Conservation (phyloP, 2,329 filamentous ascomycete genomes). For the Neonectria hederae region DNA sequence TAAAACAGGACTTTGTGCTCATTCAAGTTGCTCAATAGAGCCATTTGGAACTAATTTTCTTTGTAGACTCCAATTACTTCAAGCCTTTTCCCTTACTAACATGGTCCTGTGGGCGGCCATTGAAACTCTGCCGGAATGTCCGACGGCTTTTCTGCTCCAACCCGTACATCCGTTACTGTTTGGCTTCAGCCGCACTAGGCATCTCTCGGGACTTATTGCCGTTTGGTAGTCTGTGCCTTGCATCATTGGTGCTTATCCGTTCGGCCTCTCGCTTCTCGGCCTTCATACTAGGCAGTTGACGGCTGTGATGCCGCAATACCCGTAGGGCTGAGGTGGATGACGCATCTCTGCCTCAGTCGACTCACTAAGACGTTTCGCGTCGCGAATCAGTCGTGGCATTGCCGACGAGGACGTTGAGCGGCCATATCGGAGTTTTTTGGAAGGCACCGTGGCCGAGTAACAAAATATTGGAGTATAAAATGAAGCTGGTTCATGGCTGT, state of each 20-base stretch:
- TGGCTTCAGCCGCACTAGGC: background rate
- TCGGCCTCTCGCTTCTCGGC: background rate
- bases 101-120: background rate
- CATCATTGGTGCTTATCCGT: background rate
- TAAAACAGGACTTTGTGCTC: background rate
- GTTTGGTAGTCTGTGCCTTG: background rate
- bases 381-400: background rate
- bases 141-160: background rate
- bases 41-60: background rate
- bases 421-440: background rate
- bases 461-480: background rate
- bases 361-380: background rate
- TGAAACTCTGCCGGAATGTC: background rate
- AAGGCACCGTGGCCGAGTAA: background rate
- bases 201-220: background rate
- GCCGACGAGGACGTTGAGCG: background rate
- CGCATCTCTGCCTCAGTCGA: background rate
- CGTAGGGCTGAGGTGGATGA: background rate
- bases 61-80: no score
- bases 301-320: background rate
- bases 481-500: background rate
- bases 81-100: background rate
- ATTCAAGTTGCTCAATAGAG: background rate
- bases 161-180: background rate
- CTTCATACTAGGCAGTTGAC: background rate